Evolutionary conservation across 768 basidiomycete species (phyloP), one percentile per base, ranked within the genome.

Genomic region (Termitomyces sp.): DNA sequence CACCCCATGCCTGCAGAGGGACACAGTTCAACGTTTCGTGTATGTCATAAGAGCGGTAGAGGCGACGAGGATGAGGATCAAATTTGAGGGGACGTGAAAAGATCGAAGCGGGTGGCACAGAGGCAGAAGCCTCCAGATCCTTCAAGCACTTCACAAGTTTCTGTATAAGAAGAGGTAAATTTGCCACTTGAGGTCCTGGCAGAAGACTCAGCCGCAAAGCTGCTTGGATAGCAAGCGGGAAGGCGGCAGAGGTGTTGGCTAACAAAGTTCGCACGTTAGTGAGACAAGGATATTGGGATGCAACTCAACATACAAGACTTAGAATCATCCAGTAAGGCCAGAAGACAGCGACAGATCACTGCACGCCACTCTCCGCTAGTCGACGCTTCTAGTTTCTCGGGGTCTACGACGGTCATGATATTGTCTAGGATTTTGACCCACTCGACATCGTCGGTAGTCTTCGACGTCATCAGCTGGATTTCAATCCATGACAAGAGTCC

Each of bases 401-500:
- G 56, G 57, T 89, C 80, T 2, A 75, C 75, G 0, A 83, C 68
- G 24, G 80, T 68, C 36, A 87, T 60, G 46, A 90, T 74, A 61
- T 89, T 90, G 58, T 86, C 85, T 2, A 89, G 63, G 44, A 89
- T 82, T 52, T 80, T 84, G 30, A 82, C 71, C 87, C 88, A 92
- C 5, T 81, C 82, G 13, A 86, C 64, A 9, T 72, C 71, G 59
- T 85, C 82, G 0, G 69, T 71, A n/a, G 62, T 58, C 27, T 63
- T 67, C 5, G 71, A 67, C 5, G 55, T 64, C 20, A 72, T 61
- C 9, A 91, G 65, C 64, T 92, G 89, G 72, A 89, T 84, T 67
- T 90, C 86, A 26, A 95, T 84, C 95, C 95, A 98, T 0, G 86
- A 71, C 3, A 96, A 72, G 8, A 95, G 75, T 1, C 83, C 81